A percentile compares a stretch with the other conserved stretches of the same genome.
Conservation (phyloP, 768 basidiomycete genomes). For the Phlebiopsis flavidoalba region DNA sequence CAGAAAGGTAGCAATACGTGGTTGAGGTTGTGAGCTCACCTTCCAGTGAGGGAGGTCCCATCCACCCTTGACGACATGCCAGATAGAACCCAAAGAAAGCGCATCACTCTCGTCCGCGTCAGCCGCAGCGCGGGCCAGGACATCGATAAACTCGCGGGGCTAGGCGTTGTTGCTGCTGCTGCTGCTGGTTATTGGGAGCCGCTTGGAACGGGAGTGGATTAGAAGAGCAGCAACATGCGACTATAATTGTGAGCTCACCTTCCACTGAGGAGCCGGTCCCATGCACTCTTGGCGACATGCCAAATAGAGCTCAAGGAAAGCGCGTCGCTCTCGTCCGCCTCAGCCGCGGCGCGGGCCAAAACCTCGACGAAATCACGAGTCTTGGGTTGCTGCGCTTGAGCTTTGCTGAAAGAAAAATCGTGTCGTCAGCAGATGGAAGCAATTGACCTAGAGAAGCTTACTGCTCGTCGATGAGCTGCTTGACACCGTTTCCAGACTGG, state of each 20-base stretch:
- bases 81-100: neutral
- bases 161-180: neutral
- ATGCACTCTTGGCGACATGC: neutral
- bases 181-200: neutral
- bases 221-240: too few relatives aligned
- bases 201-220: neutral
- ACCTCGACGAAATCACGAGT: neutral
- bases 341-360: neutral
- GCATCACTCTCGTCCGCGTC: neutral
- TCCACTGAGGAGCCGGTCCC: too few relatives aligned
- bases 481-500: neutral
- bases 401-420: neutral
- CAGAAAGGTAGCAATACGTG: too few relatives aligned
- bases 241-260: too few relatives aligned
- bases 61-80: neutral
- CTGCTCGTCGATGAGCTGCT: neutral
- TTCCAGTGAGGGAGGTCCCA: too few relatives aligned
- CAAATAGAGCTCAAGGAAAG: neutral
- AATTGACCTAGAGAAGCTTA: neutral
- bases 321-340: neutral
- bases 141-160: neutral
- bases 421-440: neutral
- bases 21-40: too few relatives aligned
- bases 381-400: neutral
- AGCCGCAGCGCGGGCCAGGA: neutral